These are phyloP conservation scores for Blepharisma japonicum DNA, from an alignment of 73 alveolate genomes.

Conservation along the genomic window DNA sequence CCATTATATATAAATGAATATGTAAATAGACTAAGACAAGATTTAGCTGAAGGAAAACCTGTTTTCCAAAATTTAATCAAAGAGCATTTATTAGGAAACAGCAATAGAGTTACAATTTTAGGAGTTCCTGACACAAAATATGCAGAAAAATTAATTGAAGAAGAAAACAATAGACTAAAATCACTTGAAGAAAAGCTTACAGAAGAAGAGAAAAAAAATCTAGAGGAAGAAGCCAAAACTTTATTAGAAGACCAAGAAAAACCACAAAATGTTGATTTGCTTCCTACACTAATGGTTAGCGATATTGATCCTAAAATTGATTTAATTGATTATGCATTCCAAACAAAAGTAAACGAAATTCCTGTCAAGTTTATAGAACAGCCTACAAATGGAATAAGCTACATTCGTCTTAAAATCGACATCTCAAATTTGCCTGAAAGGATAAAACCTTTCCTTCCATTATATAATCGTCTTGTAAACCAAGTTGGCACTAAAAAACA, in stretches of 20 bases:
- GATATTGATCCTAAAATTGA: slow-evolving; percentile 62
- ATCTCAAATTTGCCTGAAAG: slow-evolving; percentile 57
- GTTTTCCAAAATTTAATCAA: slow-evolving; percentile 52
- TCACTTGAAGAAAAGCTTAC: slow-evolving; percentile 37
- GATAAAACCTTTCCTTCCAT: slow-evolving; percentile 64
- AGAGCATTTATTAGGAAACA: slow-evolving; percentile 54
- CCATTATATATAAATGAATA: slow-evolving; percentile 54
- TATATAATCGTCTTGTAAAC: slow-evolving; percentile 48
- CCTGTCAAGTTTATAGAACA: slow-evolving; percentile 39
- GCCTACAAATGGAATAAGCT: slow-evolving; percentile 82
- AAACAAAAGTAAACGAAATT: slow-evolving; percentile 29
- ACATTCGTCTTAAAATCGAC: slow-evolving; percentile 60
- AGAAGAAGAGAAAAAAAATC: slow-evolving; percentile 50
- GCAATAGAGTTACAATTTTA: slow-evolving; percentile 49
- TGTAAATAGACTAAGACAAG: slow-evolving; percentile 57
- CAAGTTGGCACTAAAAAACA: slow-evolving; percentile 76
- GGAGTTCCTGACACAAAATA: slow-evolving; percentile 59
- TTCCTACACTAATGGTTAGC: slow-evolving; percentile 63
- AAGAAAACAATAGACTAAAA: slow-evolving; percentile 45
- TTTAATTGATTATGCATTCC: slow-evolving; percentile 43
- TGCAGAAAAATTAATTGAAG: slow-evolving; percentile 36
- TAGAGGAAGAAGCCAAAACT: slow-evolving; percentile 51
- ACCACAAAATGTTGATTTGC: slow-evolving; percentile 47
- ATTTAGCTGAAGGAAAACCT: slow-evolving; percentile 51
- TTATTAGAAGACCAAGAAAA: slow-evolving; percentile 52